These are phyloP conservation scores for Solanum clarkiae DNA, from an alignment of 257 asterid species.

Conservation along the genomic window DNA sequence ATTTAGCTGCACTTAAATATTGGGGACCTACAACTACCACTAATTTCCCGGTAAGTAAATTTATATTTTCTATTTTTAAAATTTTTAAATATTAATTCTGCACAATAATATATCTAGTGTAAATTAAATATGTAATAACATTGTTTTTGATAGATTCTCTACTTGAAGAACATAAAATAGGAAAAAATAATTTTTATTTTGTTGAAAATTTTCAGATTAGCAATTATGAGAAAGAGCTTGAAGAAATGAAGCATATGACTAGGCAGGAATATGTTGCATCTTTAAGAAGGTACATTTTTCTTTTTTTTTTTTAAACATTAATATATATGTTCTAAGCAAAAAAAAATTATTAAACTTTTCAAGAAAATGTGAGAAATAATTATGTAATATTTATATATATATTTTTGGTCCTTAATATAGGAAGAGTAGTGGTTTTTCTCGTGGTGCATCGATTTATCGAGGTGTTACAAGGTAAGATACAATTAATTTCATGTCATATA, in stretches of 20 bases:
- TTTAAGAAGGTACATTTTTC: slow-evolving; percentile 44
- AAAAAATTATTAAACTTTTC: neutral
- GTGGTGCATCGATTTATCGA: slow-evolving; percentile 84
- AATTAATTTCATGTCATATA: no score
- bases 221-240: slow-evolving; percentile 77
- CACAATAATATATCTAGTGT: no score
- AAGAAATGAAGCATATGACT: slow-evolving; percentile 88
- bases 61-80: neutral
- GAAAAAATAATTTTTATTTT: neutral
- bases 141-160: no score
- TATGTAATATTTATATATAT: neutral
- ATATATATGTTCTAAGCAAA: neutral
- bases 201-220: slow-evolving; percentile 31
- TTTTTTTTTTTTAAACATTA: neutral
- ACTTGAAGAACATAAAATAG: no score
- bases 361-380: neutral
- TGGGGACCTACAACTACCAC: slow-evolving; percentile 94
- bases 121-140: no score
- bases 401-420: slow-evolving; percentile 11
- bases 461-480: slow-evolving; percentile 74
- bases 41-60: slow-evolving; percentile 59
- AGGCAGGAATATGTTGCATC: slow-evolving; percentile 89
- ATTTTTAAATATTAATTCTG: no score
- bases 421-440: slow-evolving; percentile 91
- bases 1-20: slow-evolving; percentile 85